A percentile compares a stretch with the other conserved stretches of the same genome.
These are phyloP conservation scores for Phytophthora lateralis DNA, from an alignment of 352 stramenopile genomes.

Conservation along the genomic window DNA sequence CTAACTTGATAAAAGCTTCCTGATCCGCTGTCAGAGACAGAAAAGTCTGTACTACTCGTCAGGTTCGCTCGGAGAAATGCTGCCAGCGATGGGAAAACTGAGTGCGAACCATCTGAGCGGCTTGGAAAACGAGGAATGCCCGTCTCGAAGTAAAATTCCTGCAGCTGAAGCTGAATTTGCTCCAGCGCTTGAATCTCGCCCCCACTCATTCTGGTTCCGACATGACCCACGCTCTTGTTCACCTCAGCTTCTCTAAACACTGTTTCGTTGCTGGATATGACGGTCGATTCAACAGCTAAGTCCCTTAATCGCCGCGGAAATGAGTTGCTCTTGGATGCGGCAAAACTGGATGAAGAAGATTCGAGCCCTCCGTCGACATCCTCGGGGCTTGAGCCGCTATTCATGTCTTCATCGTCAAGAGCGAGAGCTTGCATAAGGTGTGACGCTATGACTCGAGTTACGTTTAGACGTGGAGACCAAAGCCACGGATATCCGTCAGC, in stretches of 20 bases:
- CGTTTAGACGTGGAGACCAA: slow-evolving; percentile 39
- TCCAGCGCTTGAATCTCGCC: slow-evolving; percentile 36
- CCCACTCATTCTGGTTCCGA: slow-evolving; percentile 5
- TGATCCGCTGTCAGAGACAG: neutral
- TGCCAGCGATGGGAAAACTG: slow-evolving; percentile 38
- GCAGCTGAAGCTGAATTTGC: slow-evolving; percentile 37
- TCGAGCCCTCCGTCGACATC: neutral
- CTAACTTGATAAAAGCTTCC: slow-evolving; percentile 1
- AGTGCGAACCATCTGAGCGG: slow-evolving; percentile 32
- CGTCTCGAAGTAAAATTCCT: slow-evolving; percentile 62
- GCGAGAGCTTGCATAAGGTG: slow-evolving; percentile 33
- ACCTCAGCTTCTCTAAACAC: neutral
- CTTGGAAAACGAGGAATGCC: slow-evolving; percentile 51
- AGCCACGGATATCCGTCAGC: slow-evolving; percentile 55
- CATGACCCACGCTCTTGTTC: neutral
- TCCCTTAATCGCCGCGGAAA: neutral
- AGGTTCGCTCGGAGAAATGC: slow-evolving; percentile 26
- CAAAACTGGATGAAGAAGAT: slow-evolving; percentile 10
- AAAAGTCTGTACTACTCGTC: neutral
- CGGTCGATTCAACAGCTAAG: neutral
- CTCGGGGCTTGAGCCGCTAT: neutral
- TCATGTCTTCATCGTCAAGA: slow-evolving; percentile 1
- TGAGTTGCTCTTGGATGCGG: neutral
- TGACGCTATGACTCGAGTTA: slow-evolving; percentile 29
- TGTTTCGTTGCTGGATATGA: neutral